Conservation (phyloP, 345 rosid species). For the Murraya koenigii region DNA sequence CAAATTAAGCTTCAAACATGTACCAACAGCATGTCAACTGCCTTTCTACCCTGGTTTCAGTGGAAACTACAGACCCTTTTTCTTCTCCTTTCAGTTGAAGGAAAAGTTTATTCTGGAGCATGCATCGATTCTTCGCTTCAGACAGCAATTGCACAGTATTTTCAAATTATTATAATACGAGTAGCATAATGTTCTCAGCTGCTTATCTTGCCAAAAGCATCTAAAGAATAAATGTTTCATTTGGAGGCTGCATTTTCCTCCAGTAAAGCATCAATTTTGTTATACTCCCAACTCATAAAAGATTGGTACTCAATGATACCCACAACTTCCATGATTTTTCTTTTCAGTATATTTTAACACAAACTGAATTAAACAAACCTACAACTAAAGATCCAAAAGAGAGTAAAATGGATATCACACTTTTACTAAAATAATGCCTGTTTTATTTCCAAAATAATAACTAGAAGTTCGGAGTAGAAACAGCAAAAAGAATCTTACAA, state of each 20-base stretch:
- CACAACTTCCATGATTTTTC: too few species aligned
- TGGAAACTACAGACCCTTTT: background rate
- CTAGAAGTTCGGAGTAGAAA: background rate
- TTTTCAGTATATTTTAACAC: background rate
- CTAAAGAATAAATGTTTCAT: background rate
- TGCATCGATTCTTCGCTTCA: background rate
- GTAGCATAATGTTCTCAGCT: background rate
- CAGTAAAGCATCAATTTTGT: background rate
- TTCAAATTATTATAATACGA: background rate
- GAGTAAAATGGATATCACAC: background rate
- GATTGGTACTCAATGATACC: background rate
- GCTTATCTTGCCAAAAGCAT: background rate
- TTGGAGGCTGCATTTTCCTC: background rate
- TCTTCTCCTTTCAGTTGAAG: background rate
- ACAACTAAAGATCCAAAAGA: background rate
- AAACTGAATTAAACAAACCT: background rate
- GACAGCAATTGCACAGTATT: background rate
- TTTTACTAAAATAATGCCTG: background rate
- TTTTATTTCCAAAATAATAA: background rate
- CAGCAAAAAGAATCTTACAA: slow-evolving; percentile 46
- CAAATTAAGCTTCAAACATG: background rate
- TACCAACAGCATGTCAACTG: background rate
- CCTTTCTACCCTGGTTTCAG: background rate
- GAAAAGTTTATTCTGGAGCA: background rate
- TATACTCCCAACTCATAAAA: background rate